phyloP scores from a whole-genome alignment of 305 asterid species.

The Galium porrigens region DNA sequence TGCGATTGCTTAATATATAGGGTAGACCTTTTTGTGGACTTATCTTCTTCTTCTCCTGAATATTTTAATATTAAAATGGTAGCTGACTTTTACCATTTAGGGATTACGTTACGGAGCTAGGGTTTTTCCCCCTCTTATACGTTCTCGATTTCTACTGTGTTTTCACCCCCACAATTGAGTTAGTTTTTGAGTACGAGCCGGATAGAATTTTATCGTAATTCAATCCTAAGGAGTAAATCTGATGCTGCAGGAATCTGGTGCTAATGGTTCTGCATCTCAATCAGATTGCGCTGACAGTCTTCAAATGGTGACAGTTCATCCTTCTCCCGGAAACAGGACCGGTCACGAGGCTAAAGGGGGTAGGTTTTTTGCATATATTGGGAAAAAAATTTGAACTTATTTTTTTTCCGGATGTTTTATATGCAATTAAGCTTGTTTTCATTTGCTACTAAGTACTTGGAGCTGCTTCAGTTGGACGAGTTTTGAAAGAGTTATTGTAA shows the following conservation, averaged over 20 bases:
- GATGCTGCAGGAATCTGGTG: slow-evolving; percentile 16
- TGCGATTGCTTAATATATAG: background rate
- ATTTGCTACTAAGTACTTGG: background rate
- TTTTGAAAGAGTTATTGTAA: background rate
- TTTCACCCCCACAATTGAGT: background rate
- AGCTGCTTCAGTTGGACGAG: background rate
- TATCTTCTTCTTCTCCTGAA: background rate
- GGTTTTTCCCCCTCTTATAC: background rate
- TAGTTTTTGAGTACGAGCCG: background rate
- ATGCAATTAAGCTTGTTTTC: background rate
- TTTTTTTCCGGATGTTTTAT: background rate
- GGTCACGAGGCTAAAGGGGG: slow-evolving; percentile 10
- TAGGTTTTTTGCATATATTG: slow-evolving; percentile 2
- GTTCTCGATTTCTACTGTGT: background rate
- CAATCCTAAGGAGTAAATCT: background rate
- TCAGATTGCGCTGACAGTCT: slow-evolving; percentile 2
- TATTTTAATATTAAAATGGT: background rate
- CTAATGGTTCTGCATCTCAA: slow-evolving; percentile 14
- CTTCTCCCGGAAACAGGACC: slow-evolving; percentile 4
- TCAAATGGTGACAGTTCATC: slow-evolving; percentile 10
- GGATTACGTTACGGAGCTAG: background rate
- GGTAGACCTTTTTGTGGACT: background rate
- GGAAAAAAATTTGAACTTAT: too few relatives aligned
- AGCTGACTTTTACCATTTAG: background rate
- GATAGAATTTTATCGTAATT: background rate